Evolutionary conservation across 2,329 filamentous ascomycete species (phyloP).

Genomic region (Elsinoe fawcettii): DNA sequence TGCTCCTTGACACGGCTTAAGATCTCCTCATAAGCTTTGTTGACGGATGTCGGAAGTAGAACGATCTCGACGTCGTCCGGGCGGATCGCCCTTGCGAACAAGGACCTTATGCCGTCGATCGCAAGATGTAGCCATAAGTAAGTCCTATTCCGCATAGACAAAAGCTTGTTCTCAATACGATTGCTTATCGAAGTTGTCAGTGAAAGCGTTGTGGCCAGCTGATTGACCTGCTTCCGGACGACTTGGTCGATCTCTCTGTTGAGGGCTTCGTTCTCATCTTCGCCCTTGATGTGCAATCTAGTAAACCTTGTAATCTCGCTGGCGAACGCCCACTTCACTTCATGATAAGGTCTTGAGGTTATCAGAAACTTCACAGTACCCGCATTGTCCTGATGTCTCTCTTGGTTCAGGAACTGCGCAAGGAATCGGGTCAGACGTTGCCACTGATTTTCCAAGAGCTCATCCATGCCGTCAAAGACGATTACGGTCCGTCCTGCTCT

Average conservation of each 20-base stretch:
- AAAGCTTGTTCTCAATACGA: conserved; percentile 7
- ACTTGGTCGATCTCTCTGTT: conserved; percentile 17
- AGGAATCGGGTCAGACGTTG: conserved; percentile 19
- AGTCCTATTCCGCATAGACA: conserved; percentile 24
- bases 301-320: background rate
- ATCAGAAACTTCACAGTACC: conserved; percentile 21
- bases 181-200: background rate
- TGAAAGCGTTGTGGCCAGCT: background rate
- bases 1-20: conserved; percentile 14
- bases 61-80: conserved; percentile 13
- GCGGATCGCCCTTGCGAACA: conserved; percentile 17
- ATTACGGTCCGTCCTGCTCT: conserved; percentile 18
- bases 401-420: conserved; percentile 9
- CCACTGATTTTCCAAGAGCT: conserved; percentile 17
- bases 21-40: conserved; percentile 27
- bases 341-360: conserved; percentile 17
- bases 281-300: conserved; percentile 12
- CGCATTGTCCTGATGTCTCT: background rate
- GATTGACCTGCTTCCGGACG: background rate
- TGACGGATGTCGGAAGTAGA: conserved; percentile 22
- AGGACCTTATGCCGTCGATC: conserved; percentile 20
- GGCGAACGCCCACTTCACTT: conserved; percentile 11
- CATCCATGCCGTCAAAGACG: conserved; percentile 25
- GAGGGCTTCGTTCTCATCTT: conserved; percentile 19
- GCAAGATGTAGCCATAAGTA: conserved; percentile 27